Percentiles rank a stretch among this genome's conserved stretches.
Evolutionary conservation across 805 yeast genomes (phyloP).

Genomic region (Metschnikowia lachancei): DNA sequence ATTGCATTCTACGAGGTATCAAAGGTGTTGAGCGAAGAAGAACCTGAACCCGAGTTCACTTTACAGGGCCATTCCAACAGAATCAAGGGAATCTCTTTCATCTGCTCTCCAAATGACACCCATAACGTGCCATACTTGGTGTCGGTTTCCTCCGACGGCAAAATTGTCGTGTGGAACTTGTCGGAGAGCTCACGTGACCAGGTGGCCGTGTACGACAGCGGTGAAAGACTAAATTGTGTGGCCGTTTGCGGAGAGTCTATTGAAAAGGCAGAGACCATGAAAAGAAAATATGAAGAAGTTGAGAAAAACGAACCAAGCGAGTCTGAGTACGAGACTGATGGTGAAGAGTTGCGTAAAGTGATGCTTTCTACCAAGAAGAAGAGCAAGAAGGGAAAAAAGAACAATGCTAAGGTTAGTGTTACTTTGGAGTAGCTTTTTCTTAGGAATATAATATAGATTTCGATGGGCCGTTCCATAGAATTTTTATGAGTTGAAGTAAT

Average conservation of each 20-base stretch:
- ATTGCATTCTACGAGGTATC: conserved; percentile 54
- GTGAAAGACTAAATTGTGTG: conserved; percentile 88
- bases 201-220: conserved; percentile 84
- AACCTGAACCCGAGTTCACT: conserved; percentile 48
- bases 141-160: conserved; percentile 91
- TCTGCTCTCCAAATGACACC: conserved; percentile 37
- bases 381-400: conserved; percentile 33
- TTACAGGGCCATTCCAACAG: conserved; percentile 82
- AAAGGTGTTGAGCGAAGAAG: conserved; percentile 14
- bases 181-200: conserved; percentile 58
- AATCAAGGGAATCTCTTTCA: conserved; percentile 71
- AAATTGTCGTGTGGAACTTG: conserved; percentile 84
- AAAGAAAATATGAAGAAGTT: conserved; percentile 45
- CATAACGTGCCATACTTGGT: conserved; percentile 49
- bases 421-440: conserved; percentile 45
- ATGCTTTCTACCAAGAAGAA: conserved; percentile 51
- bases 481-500: too few relatives aligned
- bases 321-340: conserved; percentile 75
- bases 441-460: neutral
- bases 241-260: conserved; percentile 71
- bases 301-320: conserved; percentile 46
- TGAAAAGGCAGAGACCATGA: conserved; percentile 71
- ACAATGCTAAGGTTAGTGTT: conserved; percentile 41
- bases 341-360: conserved; percentile 59
- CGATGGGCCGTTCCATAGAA: too few relatives aligned